A percentile compares a stretch with the other conserved stretches of the same genome.
phyloP scores from a whole-genome alignment of 2,329 filamentous ascomycete genomes.

The Xylariaceae sp. region DNA sequence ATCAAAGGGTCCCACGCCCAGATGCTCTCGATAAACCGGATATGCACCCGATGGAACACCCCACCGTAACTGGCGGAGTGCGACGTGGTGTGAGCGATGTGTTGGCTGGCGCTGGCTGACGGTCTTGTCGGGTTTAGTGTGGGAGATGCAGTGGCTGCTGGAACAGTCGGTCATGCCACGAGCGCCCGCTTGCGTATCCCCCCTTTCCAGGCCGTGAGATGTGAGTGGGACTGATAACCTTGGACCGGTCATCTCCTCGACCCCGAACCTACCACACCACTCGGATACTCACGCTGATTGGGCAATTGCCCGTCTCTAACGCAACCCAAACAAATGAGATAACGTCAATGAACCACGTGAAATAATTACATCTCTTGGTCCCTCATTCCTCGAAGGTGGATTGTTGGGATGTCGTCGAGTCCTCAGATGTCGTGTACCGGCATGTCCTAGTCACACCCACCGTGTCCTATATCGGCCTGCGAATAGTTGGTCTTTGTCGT shows the following conservation, averaged over 20 bases:
- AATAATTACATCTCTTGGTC: constrained; percentile 4
- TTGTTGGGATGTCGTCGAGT: not conserved
- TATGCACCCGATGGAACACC: no score
- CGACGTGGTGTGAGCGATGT: constrained; percentile 10
- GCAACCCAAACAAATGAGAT: constrained; percentile 36
- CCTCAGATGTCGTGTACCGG: no score
- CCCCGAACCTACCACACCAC: not conserved
- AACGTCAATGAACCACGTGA: constrained; percentile 38
- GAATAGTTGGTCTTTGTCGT: no score
- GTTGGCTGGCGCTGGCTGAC: constrained; percentile 10
- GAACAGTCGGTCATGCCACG: not conserved
- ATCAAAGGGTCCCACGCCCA: not conserved
- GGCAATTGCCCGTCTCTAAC: constrained; percentile 1
- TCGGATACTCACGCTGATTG: constrained; percentile 8
- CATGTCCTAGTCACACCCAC: no score
- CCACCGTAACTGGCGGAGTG: no score
- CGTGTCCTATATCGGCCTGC: no score
- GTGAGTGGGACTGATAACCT: not conserved
- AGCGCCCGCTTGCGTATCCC: constrained; percentile 12
- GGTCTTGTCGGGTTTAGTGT: constrained; percentile 1
- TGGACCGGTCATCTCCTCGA: not conserved
- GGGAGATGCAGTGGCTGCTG: constrained; percentile 3
- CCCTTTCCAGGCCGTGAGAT: not conserved
- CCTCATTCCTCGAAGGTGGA: not conserved
- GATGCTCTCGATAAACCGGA: no score